These are phyloP conservation scores for Rhizopus arrhizus DNA, from an alignment of 371 early-diverging fungal genomes.

Conservation along the genomic window DNA sequence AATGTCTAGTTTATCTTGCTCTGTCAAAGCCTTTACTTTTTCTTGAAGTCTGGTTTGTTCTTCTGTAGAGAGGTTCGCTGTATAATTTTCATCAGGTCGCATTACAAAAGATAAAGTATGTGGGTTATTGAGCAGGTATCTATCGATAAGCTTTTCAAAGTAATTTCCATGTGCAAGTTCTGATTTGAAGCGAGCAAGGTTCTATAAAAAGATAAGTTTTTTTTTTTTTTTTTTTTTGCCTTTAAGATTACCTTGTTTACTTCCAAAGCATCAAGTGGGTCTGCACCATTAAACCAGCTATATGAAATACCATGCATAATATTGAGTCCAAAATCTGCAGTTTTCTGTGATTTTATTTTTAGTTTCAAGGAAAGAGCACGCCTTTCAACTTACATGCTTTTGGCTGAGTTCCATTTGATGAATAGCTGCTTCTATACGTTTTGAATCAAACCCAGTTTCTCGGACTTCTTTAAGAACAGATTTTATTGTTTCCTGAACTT, in stretches of 20 bases:
- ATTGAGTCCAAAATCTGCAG: slow-evolving; percentile 84
- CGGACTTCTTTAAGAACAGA: slow-evolving; percentile 69
- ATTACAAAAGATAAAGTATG: slow-evolving; percentile 81
- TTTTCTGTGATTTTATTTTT: slow-evolving; percentile 62
- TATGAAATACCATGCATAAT: slow-evolving; percentile 78
- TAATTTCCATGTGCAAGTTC: slow-evolving; percentile 67
- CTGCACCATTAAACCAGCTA: slow-evolving; percentile 88
- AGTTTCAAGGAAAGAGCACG: background rate
- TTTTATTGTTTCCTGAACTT: slow-evolving; percentile 73
- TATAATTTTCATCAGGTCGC: slow-evolving; percentile 76
- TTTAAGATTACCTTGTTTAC: slow-evolving; percentile 62
- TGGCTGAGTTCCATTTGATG: slow-evolving; percentile 89
- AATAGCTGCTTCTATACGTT: slow-evolving; percentile 84
- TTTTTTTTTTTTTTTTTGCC: background rate
- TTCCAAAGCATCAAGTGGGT: slow-evolving; percentile 84
- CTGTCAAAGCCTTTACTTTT: slow-evolving; percentile 62
- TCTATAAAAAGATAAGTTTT: slow-evolving; percentile 36
- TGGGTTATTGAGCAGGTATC: slow-evolving; percentile 77
- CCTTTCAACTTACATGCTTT: slow-evolving; percentile 69
- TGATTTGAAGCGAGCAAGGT: slow-evolving; percentile 71
- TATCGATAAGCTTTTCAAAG: slow-evolving; percentile 70
- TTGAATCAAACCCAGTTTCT: slow-evolving; percentile 75
- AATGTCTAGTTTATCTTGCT: slow-evolving; percentile 61
- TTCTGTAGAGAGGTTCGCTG: slow-evolving; percentile 53
- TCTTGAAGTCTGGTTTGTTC: slow-evolving; percentile 69